Percentiles rank a stretch among this genome's conserved stretches.
Conservation (phyloP, 106 monocot species). For the Platanthera zijinensis region DNA sequence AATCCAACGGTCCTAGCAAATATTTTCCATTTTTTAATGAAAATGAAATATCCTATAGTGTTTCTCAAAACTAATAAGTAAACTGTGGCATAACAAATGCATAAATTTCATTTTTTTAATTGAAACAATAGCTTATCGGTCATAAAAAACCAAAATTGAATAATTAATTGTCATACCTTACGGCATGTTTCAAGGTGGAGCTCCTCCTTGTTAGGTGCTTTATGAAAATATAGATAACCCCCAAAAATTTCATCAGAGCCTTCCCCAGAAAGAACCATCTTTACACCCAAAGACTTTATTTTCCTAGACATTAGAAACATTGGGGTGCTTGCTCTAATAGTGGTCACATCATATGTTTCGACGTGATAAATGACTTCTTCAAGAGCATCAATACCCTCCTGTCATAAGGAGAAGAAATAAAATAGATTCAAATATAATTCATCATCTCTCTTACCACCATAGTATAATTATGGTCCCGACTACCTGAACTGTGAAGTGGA, state of each 20-base stretch:
- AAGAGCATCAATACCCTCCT: conserved; percentile 66
- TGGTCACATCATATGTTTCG: conserved; percentile 67
- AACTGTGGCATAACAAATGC: not conserved
- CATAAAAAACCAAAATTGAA: not conserved
- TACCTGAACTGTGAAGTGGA: conserved; percentile 71
- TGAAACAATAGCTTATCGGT: not conserved
- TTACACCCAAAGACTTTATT: conserved; percentile 62
- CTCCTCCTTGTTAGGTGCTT: conserved; percentile 70
- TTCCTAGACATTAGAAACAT: conserved; percentile 68
- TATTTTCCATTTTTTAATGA: not conserved
- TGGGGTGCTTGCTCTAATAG: conserved; percentile 61
- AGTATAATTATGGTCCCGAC: conserved; percentile 4
- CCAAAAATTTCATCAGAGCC: conserved; percentile 68
- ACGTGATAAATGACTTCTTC: conserved; percentile 63
- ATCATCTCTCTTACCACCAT: not conserved
- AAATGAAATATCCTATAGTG: not conserved
- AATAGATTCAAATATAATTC: not conserved
- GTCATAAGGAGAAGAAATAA: conserved; percentile 7
- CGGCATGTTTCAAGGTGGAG: conserved; percentile 60
- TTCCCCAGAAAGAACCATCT: conserved; percentile 74
- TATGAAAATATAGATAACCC: conserved; percentile 67
- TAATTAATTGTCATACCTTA: conserved; percentile 29
- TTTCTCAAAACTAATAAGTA: not conserved
- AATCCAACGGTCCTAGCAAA: not conserved
- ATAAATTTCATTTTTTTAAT: not conserved